Evolutionary conservation across 345 rosid genomes (phyloP).

Genomic region (Adansonia digitata): DNA sequence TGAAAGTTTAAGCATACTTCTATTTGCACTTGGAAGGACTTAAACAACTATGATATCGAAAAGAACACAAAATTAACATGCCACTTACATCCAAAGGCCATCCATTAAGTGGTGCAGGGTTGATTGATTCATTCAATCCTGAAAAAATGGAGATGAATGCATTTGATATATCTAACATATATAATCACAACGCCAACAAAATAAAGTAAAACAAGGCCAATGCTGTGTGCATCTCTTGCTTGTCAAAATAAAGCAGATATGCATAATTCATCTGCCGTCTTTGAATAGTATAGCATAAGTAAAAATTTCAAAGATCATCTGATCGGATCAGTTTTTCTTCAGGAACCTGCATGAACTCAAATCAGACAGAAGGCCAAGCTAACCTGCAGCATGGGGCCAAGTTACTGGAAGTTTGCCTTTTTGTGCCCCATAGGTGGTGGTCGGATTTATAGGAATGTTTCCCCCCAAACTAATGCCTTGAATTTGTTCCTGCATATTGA

Average conservation of each 20-base stretch:
- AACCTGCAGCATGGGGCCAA: slow-evolving; percentile 16
- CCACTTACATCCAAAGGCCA: slow-evolving; percentile 21
- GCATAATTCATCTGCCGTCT: neutral
- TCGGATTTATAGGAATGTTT: neutral
- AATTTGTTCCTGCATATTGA: slow-evolving; percentile 15
- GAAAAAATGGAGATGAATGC: slow-evolving; percentile 4
- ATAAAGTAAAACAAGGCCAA: slow-evolving; percentile 5
- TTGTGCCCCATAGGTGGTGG: neutral
- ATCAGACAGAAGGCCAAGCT: neutral
- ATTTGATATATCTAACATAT: slow-evolving; percentile 3
- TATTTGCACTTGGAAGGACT: neutral
- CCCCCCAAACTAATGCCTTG: neutral
- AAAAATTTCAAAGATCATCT: neutral
- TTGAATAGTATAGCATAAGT: neutral
- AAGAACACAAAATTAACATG: neutral
- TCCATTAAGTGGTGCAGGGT: neutral
- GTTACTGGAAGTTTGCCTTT: neutral
- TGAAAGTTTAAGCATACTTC: slow-evolving; percentile 1
- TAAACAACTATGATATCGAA: neutral
- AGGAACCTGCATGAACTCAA: neutral
- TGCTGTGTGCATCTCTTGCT: neutral
- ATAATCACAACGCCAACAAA: neutral
- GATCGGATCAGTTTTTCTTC: neutral
- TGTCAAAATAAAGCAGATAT: neutral
- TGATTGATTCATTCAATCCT: slow-evolving; percentile 14